Percentiles rank a stretch among this genome's conserved stretches.
phyloP scores from a whole-genome alignment of 805 yeast species.

The Ogataea philodendri region DNA sequence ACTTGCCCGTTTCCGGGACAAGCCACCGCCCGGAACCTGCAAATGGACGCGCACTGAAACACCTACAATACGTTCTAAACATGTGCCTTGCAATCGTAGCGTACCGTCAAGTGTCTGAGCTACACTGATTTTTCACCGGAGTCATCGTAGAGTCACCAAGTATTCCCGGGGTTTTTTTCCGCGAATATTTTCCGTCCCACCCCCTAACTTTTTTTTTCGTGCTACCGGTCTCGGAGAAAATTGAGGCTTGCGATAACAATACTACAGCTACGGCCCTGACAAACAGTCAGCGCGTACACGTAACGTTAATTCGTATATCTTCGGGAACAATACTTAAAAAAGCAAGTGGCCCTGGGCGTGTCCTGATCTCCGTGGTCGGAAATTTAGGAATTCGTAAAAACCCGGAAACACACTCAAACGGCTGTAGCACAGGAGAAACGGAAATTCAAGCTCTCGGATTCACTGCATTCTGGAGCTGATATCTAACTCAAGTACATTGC shows the following conservation, averaged over 20 bases:
- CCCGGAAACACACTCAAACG: constrained; percentile 3
- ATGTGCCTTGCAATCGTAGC: neutral
- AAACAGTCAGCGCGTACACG: no score
- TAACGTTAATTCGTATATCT: no score
- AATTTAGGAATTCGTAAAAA: constrained; percentile 4
- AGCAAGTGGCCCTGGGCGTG: no score
- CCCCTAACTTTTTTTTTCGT: constrained; percentile 3
- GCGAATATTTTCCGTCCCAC: constrained; percentile 4
- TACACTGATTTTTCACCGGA: constrained; percentile 1
- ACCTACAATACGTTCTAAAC: no score
- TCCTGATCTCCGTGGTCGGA: no score
- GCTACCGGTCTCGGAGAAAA: constrained; percentile 10
- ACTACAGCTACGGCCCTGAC: no score
- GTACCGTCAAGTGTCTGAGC: neutral
- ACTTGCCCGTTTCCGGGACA: constrained; percentile 9
- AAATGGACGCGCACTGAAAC: neutral
- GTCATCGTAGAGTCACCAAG: constrained; percentile 2
- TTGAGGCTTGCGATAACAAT: no score
- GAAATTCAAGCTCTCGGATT: constrained; percentile 6
- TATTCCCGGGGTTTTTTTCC: constrained; percentile 9
- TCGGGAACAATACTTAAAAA: no score
- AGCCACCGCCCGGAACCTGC: neutral
- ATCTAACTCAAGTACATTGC: constrained; percentile 59
- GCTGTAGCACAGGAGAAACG: constrained; percentile 15
- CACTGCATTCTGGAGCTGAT: neutral